phyloP scores from a whole-genome alignment of 2,329 filamentous ascomycete genomes.

The Penicillium paneum region DNA sequence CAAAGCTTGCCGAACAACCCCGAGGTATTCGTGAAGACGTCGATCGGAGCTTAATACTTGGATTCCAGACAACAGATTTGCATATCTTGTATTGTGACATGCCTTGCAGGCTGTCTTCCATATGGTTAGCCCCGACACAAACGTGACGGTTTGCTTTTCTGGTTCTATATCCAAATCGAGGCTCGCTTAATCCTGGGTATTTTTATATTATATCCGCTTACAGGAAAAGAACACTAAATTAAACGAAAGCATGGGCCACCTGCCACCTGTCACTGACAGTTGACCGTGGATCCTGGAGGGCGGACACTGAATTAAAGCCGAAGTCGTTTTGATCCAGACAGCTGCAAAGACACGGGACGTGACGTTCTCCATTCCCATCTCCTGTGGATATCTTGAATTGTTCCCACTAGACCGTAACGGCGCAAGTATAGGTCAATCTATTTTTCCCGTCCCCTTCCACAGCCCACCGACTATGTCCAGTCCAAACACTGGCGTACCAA shows the following conservation, averaged over 20 bases:
- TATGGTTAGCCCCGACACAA: not conserved
- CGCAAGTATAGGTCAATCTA: constrained; percentile 15
- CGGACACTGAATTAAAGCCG: not conserved
- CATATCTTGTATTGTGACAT: not conserved
- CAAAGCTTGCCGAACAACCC: constrained; percentile 10
- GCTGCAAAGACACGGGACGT: constrained; percentile 5
- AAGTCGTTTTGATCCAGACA: not conserved
- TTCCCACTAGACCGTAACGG: not conserved
- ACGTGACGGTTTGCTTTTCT: not conserved
- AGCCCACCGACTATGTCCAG: constrained; percentile 13
- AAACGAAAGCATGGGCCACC: constrained; percentile 19
- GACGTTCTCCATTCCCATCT: constrained; percentile 3
- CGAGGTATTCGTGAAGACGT: constrained; percentile 1
- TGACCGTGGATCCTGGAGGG: constrained; percentile 14
- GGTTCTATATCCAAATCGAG: not conserved
- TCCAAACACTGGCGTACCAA: constrained; percentile 16
- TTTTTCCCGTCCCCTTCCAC: constrained; percentile 14
- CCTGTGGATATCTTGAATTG: not conserved
- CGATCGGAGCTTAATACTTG: too few species aligned
- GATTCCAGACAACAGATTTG: too few species aligned
- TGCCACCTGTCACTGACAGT: constrained; percentile 24
- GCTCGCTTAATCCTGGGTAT: not conserved
- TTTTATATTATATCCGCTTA: not conserved
- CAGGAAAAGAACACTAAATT: not conserved
- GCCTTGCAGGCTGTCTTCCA: not conserved